These are phyloP conservation scores for Asterophora lycoperdoides DNA, from an alignment of 768 basidiomycete species.

Conservation along the genomic window DNA sequence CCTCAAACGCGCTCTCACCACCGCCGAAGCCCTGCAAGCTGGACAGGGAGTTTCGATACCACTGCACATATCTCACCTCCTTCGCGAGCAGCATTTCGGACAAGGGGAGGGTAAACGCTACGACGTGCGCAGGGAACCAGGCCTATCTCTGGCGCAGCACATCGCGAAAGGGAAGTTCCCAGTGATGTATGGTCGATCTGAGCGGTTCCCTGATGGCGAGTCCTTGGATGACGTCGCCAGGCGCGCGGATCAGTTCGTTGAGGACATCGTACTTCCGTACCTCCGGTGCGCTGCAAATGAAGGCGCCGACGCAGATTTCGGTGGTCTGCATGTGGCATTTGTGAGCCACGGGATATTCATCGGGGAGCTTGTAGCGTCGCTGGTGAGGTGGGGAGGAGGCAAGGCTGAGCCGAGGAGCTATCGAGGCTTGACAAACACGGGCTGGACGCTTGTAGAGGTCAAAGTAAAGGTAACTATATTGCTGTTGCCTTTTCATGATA, in stretches of 20 bases:
- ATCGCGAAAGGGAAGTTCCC: constrained; percentile 53
- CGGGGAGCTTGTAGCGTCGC: constrained; percentile 48
- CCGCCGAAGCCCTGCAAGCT: constrained; percentile 52
- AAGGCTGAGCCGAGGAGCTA: constrained; percentile 26
- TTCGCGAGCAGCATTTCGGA: constrained; percentile 71
- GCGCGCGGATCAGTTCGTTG: constrained; percentile 49
- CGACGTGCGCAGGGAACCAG: constrained; percentile 26
- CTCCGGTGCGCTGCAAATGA: constrained; percentile 37
- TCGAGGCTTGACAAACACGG: constrained; percentile 62
- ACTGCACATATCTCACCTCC: constrained; percentile 42
- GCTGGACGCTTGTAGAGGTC: constrained; percentile 56
- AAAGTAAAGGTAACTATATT: constrained; percentile 30
- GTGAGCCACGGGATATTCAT: constrained; percentile 79
- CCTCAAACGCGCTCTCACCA: constrained; percentile 59
- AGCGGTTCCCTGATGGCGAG: constrained; percentile 70
- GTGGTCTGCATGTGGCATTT: constrained; percentile 49
- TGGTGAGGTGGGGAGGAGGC: constrained; percentile 39
- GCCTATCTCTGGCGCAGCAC: constrained; percentile 41
- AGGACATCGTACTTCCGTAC: constrained; percentile 52
- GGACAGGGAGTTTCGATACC: constrained; percentile 43
- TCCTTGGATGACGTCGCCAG: constrained; percentile 55
- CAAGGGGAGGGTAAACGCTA: constrained; percentile 62
- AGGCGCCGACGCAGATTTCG: constrained; percentile 22
- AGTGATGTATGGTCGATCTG: constrained; percentile 35
- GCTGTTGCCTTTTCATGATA: not conserved